Base-by-base conservation (phyloP, 2,329 filamentous ascomycete genomes). In the Aspergillus tubingensis region DNA sequence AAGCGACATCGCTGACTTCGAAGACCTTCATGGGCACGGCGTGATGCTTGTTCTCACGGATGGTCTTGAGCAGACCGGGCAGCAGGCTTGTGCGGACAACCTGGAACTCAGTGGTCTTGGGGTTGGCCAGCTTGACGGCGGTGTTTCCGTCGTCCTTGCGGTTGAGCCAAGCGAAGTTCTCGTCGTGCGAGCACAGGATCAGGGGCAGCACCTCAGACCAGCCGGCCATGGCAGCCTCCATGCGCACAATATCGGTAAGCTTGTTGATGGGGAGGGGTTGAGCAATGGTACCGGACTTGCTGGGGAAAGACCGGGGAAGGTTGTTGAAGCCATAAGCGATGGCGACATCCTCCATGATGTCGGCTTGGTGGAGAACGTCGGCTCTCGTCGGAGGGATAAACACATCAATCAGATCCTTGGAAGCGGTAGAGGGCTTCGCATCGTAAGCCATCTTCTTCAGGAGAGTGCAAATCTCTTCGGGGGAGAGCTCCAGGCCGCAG, bases 321-420 rank as follows among this genome's bases (percentile, higher is more conserved):
- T 91, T 92, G 83, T 99, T 99, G 85, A 96, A 99, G 66, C 96
- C 95, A 76, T 98, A 97, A 56, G 92, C 92, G 66, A 99, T 95
- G 43, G 92, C 95, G 19, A 96, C 88, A 74, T 99, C 96, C 80
- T 99, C 95, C 94, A 99, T 99, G 68, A 99, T 91, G 75, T 99
- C 95, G 70, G 92, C 96, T 74, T 97, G 91, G 77, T 99, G 95
- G 32, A 99, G 87, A 44, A 99, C 89, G 76, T 99, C 95, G 51
- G 95, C 94, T 64, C 95, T 87, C 50, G 93, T 98, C 32, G 93
- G 87, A 8, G 95, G 95, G 23, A 98, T 86, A 38, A 88, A 85
- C 27, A 98, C 88, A 70, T 96, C 89, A 62, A 96, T 82, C 53
- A 95, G 80, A 72, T 91, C 88, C 57, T 85, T 77, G 62, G 89